phyloP scores from a whole-genome alignment of 108 stramenopile species.

The Skeletonema potamos region DNA sequence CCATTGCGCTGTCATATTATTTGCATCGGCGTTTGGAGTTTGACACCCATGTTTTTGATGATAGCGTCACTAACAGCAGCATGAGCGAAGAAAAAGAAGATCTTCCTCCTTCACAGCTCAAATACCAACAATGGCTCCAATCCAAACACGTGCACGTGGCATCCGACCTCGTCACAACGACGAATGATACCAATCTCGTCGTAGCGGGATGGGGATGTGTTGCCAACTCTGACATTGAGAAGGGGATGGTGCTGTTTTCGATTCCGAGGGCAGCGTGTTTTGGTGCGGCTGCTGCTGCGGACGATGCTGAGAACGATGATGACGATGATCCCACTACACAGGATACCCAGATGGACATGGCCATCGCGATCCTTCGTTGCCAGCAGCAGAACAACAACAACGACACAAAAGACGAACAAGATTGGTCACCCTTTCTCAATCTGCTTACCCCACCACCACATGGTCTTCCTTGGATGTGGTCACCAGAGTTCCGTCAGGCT shows the following conservation, averaged over 20 bases:
- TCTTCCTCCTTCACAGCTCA: slow-evolving; percentile 5
- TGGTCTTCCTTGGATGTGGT: slow-evolving; percentile 21
- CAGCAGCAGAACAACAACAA: not conserved
- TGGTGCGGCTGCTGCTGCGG: not conserved
- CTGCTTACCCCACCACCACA: slow-evolving; percentile 18
- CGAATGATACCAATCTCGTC: slow-evolving; percentile 10
- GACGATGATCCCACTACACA: slow-evolving; percentile 9
- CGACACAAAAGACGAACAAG: not conserved
- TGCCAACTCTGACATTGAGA: slow-evolving; percentile 10
- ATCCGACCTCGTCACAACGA: slow-evolving; percentile 22
- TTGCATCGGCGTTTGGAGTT: too few relatives aligned
- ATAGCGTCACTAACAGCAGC: too few relatives aligned
- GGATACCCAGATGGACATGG: slow-evolving; percentile 23
- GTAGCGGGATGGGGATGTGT: slow-evolving; percentile 36
- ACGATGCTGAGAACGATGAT: not conserved
- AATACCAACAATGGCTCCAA: slow-evolving; percentile 18
- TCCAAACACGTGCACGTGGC: slow-evolving; percentile 11
- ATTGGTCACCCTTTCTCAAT: slow-evolving; percentile 19
- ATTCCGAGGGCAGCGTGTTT: slow-evolving; percentile 30
- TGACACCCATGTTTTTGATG: too few relatives aligned
- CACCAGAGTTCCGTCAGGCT: not conserved
- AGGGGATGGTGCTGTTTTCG: slow-evolving; percentile 18
- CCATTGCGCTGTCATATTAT: too few relatives aligned
- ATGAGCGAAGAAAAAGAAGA: not conserved
- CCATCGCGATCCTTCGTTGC: not conserved